phyloP scores from a whole-genome alignment of 495 filamentous ascomycete species.

The Neurospora sp. region DNA sequence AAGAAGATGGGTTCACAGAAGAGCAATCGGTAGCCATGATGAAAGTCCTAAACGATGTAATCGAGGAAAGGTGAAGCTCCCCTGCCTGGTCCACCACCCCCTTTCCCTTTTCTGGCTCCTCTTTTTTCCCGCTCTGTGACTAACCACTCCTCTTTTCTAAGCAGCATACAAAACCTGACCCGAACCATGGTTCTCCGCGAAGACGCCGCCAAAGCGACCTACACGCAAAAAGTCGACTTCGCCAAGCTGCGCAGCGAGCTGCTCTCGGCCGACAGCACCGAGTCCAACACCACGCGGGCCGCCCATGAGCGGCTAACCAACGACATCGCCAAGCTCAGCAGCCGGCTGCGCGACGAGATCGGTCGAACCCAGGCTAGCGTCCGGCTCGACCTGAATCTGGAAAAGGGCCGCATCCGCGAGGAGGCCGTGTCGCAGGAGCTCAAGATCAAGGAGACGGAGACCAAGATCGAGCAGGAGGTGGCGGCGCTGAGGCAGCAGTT shows the following conservation, averaged over 20 bases:
- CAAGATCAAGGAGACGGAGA: conserved; percentile 98
- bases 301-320: conserved; percentile 90
- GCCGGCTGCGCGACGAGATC: conserved; percentile 83
- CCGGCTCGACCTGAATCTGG: conserved; percentile 83
- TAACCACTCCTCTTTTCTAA: not conserved
- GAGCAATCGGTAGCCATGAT: conserved; percentile 94
- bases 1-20: conserved; percentile 89
- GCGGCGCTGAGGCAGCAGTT: conserved; percentile 82
- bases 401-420: conserved; percentile 94
- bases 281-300: conserved; percentile 75
- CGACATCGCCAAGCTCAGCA: conserved; percentile 86
- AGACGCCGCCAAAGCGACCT: conserved; percentile 76
- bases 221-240: conserved; percentile 98
- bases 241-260: conserved; percentile 96
- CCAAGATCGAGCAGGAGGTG: conserved; percentile 95
- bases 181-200: conserved; percentile 98
- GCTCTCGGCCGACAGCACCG: conserved; percentile 78
- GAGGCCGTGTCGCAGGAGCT: conserved; percentile 95
- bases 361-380: conserved; percentile 87
- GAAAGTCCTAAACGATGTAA: conserved; percentile 92
- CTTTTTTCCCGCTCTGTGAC: not conserved
- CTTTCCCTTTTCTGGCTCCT: not conserved
- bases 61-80: conserved; percentile 66
- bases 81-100: not conserved
- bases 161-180: conserved; percentile 89